phyloP scores from a whole-genome alignment of 768 basidiomycete species.

The Phylloporus rhodoxanthus region DNA sequence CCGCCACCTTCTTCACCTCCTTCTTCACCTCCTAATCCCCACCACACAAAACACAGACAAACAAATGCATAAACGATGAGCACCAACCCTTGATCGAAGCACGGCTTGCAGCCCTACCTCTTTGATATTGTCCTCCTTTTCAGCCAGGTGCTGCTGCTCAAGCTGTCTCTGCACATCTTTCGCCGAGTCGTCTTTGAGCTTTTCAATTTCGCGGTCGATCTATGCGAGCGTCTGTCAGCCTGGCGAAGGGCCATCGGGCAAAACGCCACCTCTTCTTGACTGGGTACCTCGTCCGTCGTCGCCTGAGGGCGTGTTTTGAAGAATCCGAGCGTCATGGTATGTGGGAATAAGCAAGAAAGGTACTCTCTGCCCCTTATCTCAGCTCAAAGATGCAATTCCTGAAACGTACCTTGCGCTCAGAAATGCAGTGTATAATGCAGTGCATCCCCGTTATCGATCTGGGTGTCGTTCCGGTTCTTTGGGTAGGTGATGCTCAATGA shows the following conservation, averaged over 20 bases:
- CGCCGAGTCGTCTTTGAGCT: conserved; percentile 19
- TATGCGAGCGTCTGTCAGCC: conserved; percentile 2
- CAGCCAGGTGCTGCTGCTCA: conserved; percentile 12
- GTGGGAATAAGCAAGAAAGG: neutral
- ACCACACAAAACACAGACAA: neutral
- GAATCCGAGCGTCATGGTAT: conserved; percentile 1
- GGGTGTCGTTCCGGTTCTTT: neutral
- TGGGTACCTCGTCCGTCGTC: neutral
- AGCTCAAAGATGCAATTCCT: neutral
- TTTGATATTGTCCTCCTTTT: neutral
- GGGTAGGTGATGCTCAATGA: neutral
- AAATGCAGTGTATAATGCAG: neutral
- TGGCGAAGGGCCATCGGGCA: neutral
- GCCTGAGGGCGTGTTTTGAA: neutral
- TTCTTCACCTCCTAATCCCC: neutral
- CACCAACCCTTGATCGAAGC: neutral
- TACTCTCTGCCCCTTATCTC: neutral
- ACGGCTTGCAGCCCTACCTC: conserved; percentile 4
- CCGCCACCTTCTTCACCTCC: neutral
- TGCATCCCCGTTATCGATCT: neutral
- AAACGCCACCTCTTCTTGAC: conserved; percentile 13
- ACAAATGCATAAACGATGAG: neutral
- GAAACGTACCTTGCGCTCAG: neutral
- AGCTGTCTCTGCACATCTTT: conserved; percentile 21
- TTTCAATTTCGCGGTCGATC: conserved; percentile 20